phyloP scores from a whole-genome alignment of 2,329 filamentous ascomycete species.

The Botryotinia calthae region DNA sequence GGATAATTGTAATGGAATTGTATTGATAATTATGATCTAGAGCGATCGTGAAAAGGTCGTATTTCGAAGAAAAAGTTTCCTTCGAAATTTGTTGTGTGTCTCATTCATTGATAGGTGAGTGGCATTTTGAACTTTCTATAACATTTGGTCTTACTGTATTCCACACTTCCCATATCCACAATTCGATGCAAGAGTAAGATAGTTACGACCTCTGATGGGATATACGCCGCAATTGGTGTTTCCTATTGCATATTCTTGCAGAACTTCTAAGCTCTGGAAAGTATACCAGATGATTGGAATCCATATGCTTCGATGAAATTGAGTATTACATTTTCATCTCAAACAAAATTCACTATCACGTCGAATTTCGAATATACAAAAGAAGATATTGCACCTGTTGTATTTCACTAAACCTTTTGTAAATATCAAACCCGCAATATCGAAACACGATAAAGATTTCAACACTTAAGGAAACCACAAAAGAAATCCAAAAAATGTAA shows the following conservation, averaged over 20 bases:
- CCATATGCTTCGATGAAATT: slow-evolving; percentile 2
- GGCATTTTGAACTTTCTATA: background rate
- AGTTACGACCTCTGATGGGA: too few species aligned
- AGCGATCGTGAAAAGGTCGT: too few species aligned
- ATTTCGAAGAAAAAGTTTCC: too few species aligned
- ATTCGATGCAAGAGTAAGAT: background rate
- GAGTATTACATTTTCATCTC: background rate
- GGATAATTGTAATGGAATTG: too few species aligned
- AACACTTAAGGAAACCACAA: background rate
- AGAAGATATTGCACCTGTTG: background rate
- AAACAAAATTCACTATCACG: background rate
- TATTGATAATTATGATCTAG: too few species aligned
- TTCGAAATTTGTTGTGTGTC: too few species aligned
- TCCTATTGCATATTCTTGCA: background rate
- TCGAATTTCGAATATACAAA: slow-evolving; percentile 2
- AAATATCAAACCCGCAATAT: background rate
- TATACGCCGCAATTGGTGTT: background rate
- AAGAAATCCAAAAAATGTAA: background rate
- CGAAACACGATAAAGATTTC: slow-evolving; percentile 4
- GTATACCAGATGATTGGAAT: background rate
- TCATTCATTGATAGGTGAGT: too few species aligned
- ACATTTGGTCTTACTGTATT: background rate
- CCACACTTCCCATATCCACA: background rate
- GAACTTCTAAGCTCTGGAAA: background rate
- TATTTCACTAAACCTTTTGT: slow-evolving; percentile 8